phyloP scores from a whole-genome alignment of 2,329 filamentous ascomycete species.

The Epichloe gansuensis region DNA sequence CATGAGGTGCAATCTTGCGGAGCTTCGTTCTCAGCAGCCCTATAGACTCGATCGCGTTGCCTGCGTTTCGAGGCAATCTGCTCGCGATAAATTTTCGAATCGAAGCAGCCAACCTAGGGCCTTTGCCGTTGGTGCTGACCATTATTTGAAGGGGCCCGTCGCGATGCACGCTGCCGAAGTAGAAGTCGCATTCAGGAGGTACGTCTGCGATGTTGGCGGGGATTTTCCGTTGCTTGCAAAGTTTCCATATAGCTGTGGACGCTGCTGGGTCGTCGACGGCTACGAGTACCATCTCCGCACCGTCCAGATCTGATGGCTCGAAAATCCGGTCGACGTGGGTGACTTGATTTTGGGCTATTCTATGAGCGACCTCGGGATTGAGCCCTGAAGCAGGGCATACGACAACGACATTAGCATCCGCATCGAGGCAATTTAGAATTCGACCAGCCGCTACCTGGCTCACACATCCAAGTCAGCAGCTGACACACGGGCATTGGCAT shows the following conservation, averaged over 20 bases:
- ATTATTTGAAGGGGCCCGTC: constrained; percentile 95
- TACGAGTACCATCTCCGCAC: constrained; percentile 74
- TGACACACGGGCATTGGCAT: neutral
- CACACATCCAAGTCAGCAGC: constrained; percentile 8
- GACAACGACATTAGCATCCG: constrained; percentile 80
- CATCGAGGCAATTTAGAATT: constrained; percentile 87
- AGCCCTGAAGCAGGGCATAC: constrained; percentile 69
- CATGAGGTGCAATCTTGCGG: constrained; percentile 58
- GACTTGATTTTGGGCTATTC: constrained; percentile 63
- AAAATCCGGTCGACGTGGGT: constrained; percentile 74
- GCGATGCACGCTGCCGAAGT: constrained; percentile 90
- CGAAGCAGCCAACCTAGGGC: constrained; percentile 77
- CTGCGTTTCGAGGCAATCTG: constrained; percentile 63
- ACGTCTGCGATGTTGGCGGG: constrained; percentile 96
- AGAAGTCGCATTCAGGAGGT: constrained; percentile 93
- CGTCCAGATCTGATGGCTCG: constrained; percentile 73
- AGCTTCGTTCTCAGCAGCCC: constrained; percentile 69
- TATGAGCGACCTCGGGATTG: constrained; percentile 77
- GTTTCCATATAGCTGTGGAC: constrained; percentile 83
- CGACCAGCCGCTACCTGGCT: constrained; percentile 82
- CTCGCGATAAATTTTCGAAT: constrained; percentile 72
- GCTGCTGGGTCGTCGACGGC: constrained; percentile 88
- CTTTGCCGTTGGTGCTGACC: constrained; percentile 97
- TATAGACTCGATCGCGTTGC: constrained; percentile 74
- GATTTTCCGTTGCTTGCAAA: constrained; percentile 75